These are phyloP conservation scores for Dendrobium officinale DNA, from an alignment of 106 monocot genomes.

Conservation along the genomic window DNA sequence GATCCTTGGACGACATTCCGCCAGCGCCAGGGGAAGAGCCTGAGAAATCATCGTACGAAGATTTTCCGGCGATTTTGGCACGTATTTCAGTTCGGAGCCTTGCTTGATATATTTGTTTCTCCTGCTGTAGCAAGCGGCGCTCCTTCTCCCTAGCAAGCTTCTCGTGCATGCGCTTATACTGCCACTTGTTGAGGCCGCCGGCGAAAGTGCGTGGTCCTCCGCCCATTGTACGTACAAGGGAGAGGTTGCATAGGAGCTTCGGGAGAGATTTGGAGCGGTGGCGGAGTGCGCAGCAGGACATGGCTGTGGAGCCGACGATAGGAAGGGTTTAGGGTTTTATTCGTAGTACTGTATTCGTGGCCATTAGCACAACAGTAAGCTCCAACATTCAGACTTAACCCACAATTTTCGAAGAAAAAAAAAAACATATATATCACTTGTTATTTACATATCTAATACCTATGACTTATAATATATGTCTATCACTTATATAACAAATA, in stretches of 20 bases:
- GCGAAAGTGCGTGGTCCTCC: slow-evolving; percentile 91
- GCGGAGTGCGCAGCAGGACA: slow-evolving; percentile 18
- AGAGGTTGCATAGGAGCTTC: slow-evolving; percentile 9
- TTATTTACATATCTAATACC: no score
- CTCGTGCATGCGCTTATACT: slow-evolving; percentile 98
- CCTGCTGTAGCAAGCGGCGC: slow-evolving; percentile 57
- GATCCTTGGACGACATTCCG: slow-evolving; percentile 53
- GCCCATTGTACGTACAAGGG: slow-evolving; percentile 56
- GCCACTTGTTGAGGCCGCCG: slow-evolving; percentile 91
- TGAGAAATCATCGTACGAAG: not conserved
- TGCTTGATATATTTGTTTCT: slow-evolving; percentile 83
- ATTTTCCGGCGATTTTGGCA: slow-evolving; percentile 15
- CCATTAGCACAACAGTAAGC: no score
- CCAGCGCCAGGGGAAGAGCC: not conserved
- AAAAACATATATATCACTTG: no score
- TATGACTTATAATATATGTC: no score
- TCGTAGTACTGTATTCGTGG: no score
- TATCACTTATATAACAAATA: no score
- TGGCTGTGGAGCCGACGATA: not conserved
- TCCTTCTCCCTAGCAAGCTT: slow-evolving; percentile 85
- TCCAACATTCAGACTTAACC: no score
- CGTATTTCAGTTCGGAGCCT: slow-evolving; percentile 77
- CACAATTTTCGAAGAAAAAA: no score
- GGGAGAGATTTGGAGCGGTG: slow-evolving; percentile 5
- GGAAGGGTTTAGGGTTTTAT: slow-evolving; percentile 3